Evolutionary conservation across 2,329 filamentous ascomycete species (phyloP), one percentile per base, ranked within the genome.

Genomic region (Eurotiales sp.): DNA sequence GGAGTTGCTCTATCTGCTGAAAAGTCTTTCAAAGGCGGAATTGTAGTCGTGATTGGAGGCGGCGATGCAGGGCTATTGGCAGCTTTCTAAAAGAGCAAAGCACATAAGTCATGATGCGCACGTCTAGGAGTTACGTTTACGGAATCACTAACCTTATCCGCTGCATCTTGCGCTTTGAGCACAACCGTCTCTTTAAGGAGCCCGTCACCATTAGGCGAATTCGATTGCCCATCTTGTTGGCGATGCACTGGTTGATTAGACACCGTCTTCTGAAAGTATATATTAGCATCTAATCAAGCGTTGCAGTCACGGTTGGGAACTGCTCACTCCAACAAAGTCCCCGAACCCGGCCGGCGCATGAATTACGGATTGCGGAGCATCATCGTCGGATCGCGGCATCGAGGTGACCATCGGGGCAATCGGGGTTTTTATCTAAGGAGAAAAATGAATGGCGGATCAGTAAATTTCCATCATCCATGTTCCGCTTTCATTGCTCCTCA

Each of bases 301-400:
- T n/a, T 21, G 7, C 21, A 21, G 4, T 10, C 10, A 40, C 11
- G 21, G 19, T 17, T 27, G 4, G 8, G n/a, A 15, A 19, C 15
- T n/a, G 29, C 51, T 34, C 14, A 53, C 51, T 66, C 81, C 64
- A 68, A 93, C 88, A 81, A 93, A 95, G 59, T 82, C 82, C 51
- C 83, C 80, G 69, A 93, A 96, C 55, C 86, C 88, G 57, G 89
- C 79, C 0, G 91, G 90, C 14, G 88, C 89, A 75, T 96, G 91
- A 59, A 96, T 96, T 50, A 95, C 91, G 1, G 91, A 96, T 48
- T 89, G 80, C 21, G 90, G 86, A 59, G 71, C 65, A 46, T 72
- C 71, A 50, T 91, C 89, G 55, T 84, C 84, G 21, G 80, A 79
- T 48, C 74, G 72, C 45, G 55, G 34, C 47, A 52, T 55, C 21